Evolutionary conservation across 805 yeast genomes (phyloP).

Genomic region (Ogataea paraovalis): DNA sequence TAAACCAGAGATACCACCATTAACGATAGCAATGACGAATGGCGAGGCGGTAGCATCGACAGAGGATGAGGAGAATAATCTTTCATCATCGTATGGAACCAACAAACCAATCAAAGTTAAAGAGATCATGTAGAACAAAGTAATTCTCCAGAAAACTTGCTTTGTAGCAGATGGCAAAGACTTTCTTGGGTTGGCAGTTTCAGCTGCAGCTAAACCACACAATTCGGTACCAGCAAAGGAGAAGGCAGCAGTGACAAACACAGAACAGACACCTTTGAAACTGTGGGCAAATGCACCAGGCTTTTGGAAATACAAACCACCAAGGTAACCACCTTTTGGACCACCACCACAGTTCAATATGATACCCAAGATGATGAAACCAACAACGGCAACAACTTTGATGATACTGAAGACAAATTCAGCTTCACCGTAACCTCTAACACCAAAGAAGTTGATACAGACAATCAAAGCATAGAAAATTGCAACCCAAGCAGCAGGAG

Average conservation of each 20-base stretch:
- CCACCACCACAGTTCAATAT: constrained; percentile 63
- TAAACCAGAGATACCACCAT: constrained; percentile 58
- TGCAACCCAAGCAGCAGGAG: constrained; percentile 54
- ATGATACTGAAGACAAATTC: constrained; percentile 53
- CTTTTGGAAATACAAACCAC: constrained; percentile 53
- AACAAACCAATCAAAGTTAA: constrained; percentile 52
- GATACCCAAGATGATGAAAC: constrained; percentile 54
- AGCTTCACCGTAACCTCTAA: constrained; percentile 65
- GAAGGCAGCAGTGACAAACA: constrained; percentile 58
- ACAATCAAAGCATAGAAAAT: constrained; percentile 51
- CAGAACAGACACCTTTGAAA: constrained; percentile 63
- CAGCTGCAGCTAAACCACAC: constrained; percentile 64
- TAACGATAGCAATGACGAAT: constrained; percentile 65
- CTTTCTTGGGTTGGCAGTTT: constrained; percentile 57
- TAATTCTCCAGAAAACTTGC: constrained; percentile 62
- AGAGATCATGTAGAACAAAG: constrained; percentile 53
- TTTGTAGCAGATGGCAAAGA: constrained; percentile 61
- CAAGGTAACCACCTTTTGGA: constrained; percentile 51
- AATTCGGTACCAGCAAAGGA: constrained; percentile 67
- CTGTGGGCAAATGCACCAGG: constrained; percentile 56
- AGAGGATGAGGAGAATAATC: constrained; percentile 42
- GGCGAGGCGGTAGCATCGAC: constrained; percentile 65
- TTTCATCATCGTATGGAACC: constrained; percentile 54
- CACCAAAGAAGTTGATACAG: constrained; percentile 55
- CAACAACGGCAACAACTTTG: constrained; percentile 55